These are phyloP conservation scores for Sclerotiophoma versabilis DNA, from an alignment of 2,329 filamentous ascomycete species.

Conservation along the genomic window DNA sequence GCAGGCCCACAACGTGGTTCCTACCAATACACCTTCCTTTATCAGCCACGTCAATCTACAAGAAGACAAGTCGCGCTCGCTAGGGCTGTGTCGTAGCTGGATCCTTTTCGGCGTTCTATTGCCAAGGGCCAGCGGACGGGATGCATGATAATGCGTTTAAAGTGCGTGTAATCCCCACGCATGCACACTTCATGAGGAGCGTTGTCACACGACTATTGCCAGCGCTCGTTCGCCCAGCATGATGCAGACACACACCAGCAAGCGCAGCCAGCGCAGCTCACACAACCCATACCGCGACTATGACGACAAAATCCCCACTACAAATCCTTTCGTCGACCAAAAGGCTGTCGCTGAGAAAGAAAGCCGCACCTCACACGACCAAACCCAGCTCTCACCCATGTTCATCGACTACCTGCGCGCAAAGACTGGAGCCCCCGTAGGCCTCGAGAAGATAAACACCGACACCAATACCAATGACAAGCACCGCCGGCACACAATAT, in stretches of 20 bases:
- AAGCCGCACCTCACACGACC: slow-evolving; percentile 3
- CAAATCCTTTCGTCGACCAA: slow-evolving; percentile 12
- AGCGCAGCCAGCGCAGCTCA: slow-evolving; percentile 13
- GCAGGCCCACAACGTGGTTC: slow-evolving; percentile 10
- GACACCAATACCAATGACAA: slow-evolving; percentile 2
- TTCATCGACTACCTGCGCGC: slow-evolving; percentile 15
- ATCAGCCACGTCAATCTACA: not conserved
- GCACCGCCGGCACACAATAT: slow-evolving; percentile 13
- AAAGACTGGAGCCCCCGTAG: slow-evolving; percentile 9
- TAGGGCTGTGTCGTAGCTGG: not conserved
- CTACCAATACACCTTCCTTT: slow-evolving; percentile 7
- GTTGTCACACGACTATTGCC: not conserved
- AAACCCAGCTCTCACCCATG: slow-evolving; percentile 17
- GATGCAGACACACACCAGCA: slow-evolving; percentile 12
- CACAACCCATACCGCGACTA: slow-evolving; percentile 16
- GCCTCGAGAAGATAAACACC: slow-evolving; percentile 6
- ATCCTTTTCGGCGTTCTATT: slow-evolving; percentile 10
- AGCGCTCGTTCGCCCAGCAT: slow-evolving; percentile 7
- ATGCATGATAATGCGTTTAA: slow-evolving; percentile 10
- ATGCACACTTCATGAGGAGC: slow-evolving; percentile 4
- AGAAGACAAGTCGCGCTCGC: slow-evolving; percentile 8
- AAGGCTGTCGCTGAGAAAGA: not conserved
- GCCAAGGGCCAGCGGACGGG: slow-evolving; percentile 9
- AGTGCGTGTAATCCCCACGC: slow-evolving; percentile 8
- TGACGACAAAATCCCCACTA: slow-evolving; percentile 3